Evolutionary conservation across 1,139 yeast genomes (phyloP), one percentile per base, ranked within the genome.

Genomic region (Debaryomyces sp.): DNA sequence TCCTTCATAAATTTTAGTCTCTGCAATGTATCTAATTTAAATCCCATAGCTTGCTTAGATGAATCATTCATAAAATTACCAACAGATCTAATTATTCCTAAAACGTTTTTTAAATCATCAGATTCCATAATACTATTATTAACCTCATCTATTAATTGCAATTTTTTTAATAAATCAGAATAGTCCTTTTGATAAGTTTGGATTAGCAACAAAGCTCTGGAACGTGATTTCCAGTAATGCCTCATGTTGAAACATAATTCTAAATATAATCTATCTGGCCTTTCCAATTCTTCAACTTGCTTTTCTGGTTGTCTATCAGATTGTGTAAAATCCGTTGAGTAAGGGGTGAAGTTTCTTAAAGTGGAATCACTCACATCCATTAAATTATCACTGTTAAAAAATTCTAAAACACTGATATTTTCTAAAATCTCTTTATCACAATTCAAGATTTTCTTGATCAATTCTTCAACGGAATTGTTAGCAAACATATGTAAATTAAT

Each of bases 51-150:
- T 56, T 85, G 86, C 60, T 88, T 91, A 6, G 87, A 73, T 29
- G 76, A 70, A 60, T 89, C 96, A 64, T 94, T 94, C 98, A 94
- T 94, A 61, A 85, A 91, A 62, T 94, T 94, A 21, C 98, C 99
- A 51, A 94, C 85, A 17, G 87, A 86, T 54, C 91, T 78, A 46
- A 94, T 89, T 38, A 94, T 80, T 43, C 86, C 87, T 49, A 94
- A 73, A 8, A 92, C 80, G 50, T 81, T 79, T 54, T 82, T 80
- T 58, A 94, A 77, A 41, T 82, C 79, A n/a, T 75, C 75, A 0
- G 96, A 89, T 7, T 77, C 71, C 46, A 76, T 72, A n/a, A 92
- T 73, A 36, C 82, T 75, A 32, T 74, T 77, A 45, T 84, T 77
- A 0, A 96, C 96, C 39, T 75, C 78, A 57, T 89, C 96, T 27